Conservation (phyloP, 768 basidiomycete genomes). For the Cystofilobasidium macerans region DNA sequence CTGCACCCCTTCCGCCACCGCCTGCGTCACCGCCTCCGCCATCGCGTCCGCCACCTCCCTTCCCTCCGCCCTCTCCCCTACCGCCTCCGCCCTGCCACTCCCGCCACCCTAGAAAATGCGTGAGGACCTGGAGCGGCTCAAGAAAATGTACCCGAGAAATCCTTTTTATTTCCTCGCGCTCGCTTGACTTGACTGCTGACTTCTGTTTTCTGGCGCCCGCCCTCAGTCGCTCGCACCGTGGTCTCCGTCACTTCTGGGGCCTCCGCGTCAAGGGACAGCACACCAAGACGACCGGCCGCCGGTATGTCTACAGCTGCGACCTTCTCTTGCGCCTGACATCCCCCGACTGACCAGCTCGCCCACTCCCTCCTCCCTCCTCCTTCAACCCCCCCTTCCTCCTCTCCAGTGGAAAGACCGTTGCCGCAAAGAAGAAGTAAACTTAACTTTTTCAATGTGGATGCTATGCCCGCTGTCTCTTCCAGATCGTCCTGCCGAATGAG, state of each 20-base stretch:
- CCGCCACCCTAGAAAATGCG: conserved; percentile 87
- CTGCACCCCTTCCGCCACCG: too few species aligned
- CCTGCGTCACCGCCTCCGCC: too few species aligned
- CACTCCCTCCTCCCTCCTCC: conserved; percentile 32
- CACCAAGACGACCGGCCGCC: conserved; percentile 61
- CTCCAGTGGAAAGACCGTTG: conserved; percentile 94
- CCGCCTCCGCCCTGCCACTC: too few species aligned
- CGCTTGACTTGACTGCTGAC: conserved; percentile 56
- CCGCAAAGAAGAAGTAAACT: conserved; percentile 67
- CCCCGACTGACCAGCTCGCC: conserved; percentile 50
- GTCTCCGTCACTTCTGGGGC: conserved; percentile 55
- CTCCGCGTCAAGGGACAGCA: conserved; percentile 75
- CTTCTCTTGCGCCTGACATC: background rate
- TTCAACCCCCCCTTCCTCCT: conserved; percentile 33
- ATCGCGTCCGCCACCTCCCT: too few species aligned
- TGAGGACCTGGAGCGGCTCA: conserved; percentile 93
- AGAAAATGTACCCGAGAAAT: conserved; percentile 79
- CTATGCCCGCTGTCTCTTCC: too few species aligned
- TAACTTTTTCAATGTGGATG: too few species aligned
- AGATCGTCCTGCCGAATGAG: too few species aligned
- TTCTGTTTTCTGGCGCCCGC: too few species aligned
- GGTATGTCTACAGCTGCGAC: background rate
- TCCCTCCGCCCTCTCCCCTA: too few species aligned
- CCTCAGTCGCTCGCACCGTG: conserved; percentile 46
- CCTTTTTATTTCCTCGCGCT: conserved; percentile 31